These are phyloP conservation scores for Exophiala viscosa DNA, from an alignment of 2,329 filamentous ascomycete species.

Conservation along the genomic window DNA sequence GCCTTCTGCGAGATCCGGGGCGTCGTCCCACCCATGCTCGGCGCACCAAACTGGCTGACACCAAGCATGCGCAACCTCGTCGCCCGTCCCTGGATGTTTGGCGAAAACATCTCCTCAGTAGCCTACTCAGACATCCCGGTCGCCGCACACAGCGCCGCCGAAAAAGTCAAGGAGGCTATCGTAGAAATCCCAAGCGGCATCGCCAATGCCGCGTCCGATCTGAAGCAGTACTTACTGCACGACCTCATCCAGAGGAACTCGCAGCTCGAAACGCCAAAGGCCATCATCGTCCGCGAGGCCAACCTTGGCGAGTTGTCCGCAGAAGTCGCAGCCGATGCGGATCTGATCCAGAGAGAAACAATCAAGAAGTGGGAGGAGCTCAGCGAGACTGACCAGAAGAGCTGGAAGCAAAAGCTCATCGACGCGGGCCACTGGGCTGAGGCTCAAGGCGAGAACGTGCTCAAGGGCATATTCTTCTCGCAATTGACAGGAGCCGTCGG, in stretches of 20 bases:
- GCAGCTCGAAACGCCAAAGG: conserved; percentile 26
- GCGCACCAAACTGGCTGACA: conserved; percentile 56
- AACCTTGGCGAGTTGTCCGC: conserved; percentile 41
- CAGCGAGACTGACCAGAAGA: conserved; percentile 55
- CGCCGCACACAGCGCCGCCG: conserved; percentile 15
- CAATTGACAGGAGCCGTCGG: conserved; percentile 64
- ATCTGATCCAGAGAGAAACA: conserved; percentile 23
- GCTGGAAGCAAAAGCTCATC: conserved; percentile 67
- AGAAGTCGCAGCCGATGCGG: conserved; percentile 31
- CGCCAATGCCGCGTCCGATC: conserved; percentile 7
- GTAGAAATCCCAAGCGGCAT: conserved; percentile 5
- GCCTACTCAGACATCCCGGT: conserved; percentile 8
- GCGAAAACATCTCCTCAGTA: conserved; percentile 12
- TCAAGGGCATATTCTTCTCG: conserved; percentile 74
- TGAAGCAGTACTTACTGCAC: conserved; percentile 19
- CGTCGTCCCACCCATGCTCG: conserved; percentile 54
- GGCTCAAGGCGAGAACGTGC: conserved; percentile 70
- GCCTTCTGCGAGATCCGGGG: conserved; percentile 60
- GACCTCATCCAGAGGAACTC: conserved; percentile 24
- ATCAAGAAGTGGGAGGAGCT: conserved; percentile 68
- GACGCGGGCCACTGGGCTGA: conserved; percentile 76
- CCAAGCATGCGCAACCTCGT: conserved; percentile 42
- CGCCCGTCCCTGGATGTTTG: conserved; percentile 39
- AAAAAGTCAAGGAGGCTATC: conserved; percentile 15
- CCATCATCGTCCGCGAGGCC: conserved; percentile 29